Evolutionary conservation across 2,329 filamentous ascomycete genomes (phyloP).

Genomic region (Diaporthe ampelina): DNA sequence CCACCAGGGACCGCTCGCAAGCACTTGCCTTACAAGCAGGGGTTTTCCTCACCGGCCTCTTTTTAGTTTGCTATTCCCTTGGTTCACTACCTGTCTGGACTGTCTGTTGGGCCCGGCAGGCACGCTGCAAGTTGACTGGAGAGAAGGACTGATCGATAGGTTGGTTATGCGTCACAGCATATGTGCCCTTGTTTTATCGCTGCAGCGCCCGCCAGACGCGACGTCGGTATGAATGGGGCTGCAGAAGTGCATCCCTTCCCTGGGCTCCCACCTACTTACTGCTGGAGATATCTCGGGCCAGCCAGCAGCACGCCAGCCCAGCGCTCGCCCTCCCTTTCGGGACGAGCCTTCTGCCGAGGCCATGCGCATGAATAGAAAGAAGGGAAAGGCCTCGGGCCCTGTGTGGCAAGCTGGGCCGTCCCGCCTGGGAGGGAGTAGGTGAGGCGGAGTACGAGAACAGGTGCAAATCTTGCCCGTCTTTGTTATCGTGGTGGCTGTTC

Average conservation of each 20-base stretch:
- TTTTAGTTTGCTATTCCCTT: background rate
- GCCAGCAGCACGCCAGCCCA: background rate
- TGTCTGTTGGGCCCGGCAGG: background rate
- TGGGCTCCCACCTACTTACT: background rate
- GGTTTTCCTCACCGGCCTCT: background rate
- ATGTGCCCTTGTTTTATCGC: background rate
- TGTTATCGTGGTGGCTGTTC: background rate
- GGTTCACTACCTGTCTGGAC: background rate
- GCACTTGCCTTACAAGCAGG: background rate
- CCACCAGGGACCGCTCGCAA: background rate
- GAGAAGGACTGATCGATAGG: background rate
- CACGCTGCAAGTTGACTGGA: background rate
- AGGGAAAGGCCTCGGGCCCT: background rate
- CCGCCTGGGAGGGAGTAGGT: background rate
- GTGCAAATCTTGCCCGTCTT: conserved; percentile 18
- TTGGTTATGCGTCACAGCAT: conserved; percentile 6
- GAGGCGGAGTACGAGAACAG: background rate
- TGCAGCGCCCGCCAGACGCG: background rate
- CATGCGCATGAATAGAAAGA: background rate
- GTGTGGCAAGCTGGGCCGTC: conserved; percentile 17
- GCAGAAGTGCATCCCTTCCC: background rate
- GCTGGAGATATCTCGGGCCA: background rate
- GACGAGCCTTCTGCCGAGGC: conserved; percentile 23
- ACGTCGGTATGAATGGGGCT: conserved; percentile 5
- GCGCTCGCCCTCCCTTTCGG: conserved; percentile 21